Percentiles rank a stretch among this genome's conserved stretches.
These are phyloP conservation scores for Truncatella angustata DNA, from an alignment of 2,329 filamentous ascomycete genomes.

Conservation along the genomic window DNA sequence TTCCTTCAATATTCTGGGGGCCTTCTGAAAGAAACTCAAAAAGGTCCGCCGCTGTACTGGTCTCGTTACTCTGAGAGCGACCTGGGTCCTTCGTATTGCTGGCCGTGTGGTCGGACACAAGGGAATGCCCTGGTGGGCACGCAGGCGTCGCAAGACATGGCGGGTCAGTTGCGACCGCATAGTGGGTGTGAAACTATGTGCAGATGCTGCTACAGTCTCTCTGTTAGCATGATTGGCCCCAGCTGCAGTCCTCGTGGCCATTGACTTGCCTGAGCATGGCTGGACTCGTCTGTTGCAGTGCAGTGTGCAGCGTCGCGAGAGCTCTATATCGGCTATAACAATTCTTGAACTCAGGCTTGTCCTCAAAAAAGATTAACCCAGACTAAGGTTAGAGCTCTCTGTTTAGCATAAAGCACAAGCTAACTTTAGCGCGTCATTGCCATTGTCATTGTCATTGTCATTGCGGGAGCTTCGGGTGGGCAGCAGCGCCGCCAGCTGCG, in stretches of 20 bases:
- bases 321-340: not conserved
- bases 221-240: conserved; percentile 19
- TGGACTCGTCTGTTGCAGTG: conserved; percentile 12
- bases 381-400: not conserved
- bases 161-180: conserved; percentile 35
- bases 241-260: not conserved
- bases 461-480: too few relatives aligned
- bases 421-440: not conserved
- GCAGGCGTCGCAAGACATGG: conserved; percentile 38
- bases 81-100: conserved; percentile 27
- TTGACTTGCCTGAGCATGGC: conserved; percentile 28
- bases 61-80: conserved; percentile 22
- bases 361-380: conserved; percentile 3
- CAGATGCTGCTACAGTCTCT: conserved; percentile 21
- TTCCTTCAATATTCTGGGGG: conserved; percentile 58
- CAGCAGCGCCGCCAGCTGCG: too few relatives aligned
- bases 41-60: conserved; percentile 52
- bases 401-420: not conserved
- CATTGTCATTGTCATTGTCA: too few relatives aligned
- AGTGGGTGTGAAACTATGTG: conserved; percentile 26
- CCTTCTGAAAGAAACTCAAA: conserved; percentile 60
- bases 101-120: conserved; percentile 18
- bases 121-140: conserved; percentile 21
- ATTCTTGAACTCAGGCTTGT: conserved; percentile 1
- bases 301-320: not conserved